Conservation (phyloP, 208 protist genomes). For the Leishmania tarentolae region DNA sequence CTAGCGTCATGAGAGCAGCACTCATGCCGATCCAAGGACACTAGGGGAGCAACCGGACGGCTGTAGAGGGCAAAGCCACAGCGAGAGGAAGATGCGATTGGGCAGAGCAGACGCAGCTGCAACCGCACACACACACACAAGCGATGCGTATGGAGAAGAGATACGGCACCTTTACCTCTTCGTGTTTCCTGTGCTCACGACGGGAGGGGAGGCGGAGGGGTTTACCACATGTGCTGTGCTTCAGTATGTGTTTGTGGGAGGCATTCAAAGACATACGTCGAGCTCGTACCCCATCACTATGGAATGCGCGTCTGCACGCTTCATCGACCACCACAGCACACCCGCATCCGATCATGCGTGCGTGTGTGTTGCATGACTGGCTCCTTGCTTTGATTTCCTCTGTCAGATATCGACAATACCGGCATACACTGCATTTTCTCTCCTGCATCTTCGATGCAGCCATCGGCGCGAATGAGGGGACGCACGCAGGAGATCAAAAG, state of each 20-base stretch:
- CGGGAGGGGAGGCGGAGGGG: not conserved
- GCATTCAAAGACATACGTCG: not conserved
- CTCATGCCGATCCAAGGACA: not conserved
- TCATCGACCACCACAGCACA: not conserved
- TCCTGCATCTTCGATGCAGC: not conserved
- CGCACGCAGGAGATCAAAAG: not conserved
- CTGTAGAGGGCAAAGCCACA: not conserved
- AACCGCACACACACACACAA: not conserved
- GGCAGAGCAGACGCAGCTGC: not conserved
- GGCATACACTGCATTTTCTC: not conserved
- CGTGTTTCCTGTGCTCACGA: not conserved
- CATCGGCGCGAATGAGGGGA: not conserved
- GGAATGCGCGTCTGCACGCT: not conserved
- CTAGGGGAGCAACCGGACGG: not conserved
- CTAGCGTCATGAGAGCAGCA: not conserved
- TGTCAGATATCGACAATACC: not conserved
- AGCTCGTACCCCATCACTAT: not conserved
- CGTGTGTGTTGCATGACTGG: not conserved
- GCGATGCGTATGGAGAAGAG: too few relatives aligned
- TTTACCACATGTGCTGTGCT: not conserved
- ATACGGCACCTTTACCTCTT: too few relatives aligned
- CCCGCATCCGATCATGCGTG: not conserved
- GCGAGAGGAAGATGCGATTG: not conserved
- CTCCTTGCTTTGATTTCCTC: not conserved
- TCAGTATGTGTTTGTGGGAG: not conserved